Percentiles rank a stretch among this genome's conserved stretches.
These are phyloP conservation scores for Boletellus dicymbophilus DNA, from an alignment of 1,284 basidiomycete genomes.

Conservation along the genomic window DNA sequence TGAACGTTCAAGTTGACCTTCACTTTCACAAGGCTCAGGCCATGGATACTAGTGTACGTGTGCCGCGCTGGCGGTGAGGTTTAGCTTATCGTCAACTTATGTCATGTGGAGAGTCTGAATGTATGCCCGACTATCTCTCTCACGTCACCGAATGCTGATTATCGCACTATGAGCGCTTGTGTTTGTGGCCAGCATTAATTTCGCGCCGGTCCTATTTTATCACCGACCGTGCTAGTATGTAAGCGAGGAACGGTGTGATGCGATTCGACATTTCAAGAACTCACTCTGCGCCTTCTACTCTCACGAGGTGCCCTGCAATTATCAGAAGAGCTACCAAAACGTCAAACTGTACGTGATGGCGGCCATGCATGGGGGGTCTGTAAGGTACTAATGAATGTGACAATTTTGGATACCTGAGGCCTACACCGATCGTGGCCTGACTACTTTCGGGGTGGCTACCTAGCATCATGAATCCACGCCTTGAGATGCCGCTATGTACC, in stretches of 20 bases:
- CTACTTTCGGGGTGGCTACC: too few relatives aligned
- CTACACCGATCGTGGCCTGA: not conserved
- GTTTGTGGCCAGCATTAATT: constrained; percentile 1
- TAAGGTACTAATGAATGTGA: too few relatives aligned
- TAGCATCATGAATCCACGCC: too few relatives aligned
- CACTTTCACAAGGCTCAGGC: too few relatives aligned
- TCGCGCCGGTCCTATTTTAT: not conserved
- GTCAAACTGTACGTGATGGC: constrained; percentile 15
- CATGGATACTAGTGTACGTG: not conserved
- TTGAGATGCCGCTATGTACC: too few relatives aligned
- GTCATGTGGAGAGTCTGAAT: not conserved
- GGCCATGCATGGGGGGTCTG: too few relatives aligned
- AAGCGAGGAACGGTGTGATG: constrained; percentile 5
- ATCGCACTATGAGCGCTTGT: constrained; percentile 1
- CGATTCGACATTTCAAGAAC: not conserved
- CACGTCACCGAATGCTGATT: constrained; percentile 2
- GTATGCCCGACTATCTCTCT: not conserved
- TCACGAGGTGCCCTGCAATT: constrained; percentile 7
- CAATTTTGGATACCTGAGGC: not conserved
- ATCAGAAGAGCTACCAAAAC: constrained; percentile 4
- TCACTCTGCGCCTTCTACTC: not conserved
- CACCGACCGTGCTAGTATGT: not conserved
- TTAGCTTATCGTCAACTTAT: not conserved
- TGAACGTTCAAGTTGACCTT: too few relatives aligned
- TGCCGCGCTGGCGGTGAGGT: not conserved